Conservation (phyloP, 2,329 filamentous ascomycete genomes). For the Trichoderma polysporum region DNA sequence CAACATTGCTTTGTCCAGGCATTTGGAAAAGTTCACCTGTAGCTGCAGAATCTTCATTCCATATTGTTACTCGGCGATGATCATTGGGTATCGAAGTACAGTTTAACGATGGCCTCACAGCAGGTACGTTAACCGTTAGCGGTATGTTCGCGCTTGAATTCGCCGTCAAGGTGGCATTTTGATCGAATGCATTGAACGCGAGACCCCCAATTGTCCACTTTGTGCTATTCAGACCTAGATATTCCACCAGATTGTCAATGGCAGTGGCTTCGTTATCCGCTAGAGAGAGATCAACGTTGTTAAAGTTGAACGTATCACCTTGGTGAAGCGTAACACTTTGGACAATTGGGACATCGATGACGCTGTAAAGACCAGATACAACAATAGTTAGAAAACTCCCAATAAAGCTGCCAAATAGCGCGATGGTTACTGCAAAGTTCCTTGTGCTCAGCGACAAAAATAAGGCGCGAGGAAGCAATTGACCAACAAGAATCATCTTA, state of each 20-base stretch:
- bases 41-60: not conserved
- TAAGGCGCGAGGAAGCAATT: not conserved
- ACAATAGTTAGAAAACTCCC: constrained; percentile 9
- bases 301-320: constrained; percentile 2
- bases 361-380: constrained; percentile 11
- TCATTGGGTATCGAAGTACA: constrained; percentile 11
- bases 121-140: not conserved
- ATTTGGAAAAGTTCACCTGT: not conserved
- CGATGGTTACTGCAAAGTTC: constrained; percentile 5
- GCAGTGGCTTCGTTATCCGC: constrained; percentile 4
- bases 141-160: not conserved
- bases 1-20: not conserved
- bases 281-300: not conserved
- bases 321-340: not conserved
- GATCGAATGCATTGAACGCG: not conserved
- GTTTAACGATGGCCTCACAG: not conserved
- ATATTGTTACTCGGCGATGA: not conserved
- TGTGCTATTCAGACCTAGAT: constrained; percentile 9
- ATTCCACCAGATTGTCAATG: constrained; percentile 9
- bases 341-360: not conserved
- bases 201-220: not conserved
- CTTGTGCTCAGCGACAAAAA: not conserved
- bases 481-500: not conserved
- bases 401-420: constrained; percentile 1
- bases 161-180: not conserved